Conservation (phyloP, 495 filamentous ascomycete genomes). For the Neurospora discreta region DNA sequence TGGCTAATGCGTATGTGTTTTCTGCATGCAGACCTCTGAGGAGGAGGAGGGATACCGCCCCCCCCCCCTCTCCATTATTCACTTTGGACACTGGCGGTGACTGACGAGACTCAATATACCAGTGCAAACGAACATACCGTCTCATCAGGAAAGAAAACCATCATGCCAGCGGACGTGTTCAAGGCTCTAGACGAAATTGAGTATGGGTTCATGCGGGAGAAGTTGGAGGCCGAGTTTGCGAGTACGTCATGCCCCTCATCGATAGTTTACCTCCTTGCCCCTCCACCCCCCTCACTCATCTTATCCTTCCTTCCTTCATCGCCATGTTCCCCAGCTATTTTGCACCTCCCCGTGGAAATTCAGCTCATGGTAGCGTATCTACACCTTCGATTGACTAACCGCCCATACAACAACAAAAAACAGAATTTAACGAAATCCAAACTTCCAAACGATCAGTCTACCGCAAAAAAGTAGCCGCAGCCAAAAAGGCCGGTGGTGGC, state of each 20-base stretch:
- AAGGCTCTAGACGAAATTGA: constrained; percentile 73
- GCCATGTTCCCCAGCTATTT: background rate
- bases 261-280: too few species aligned
- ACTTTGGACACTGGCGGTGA: background rate
- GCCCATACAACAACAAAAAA: background rate
- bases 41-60: background rate
- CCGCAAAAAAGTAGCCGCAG: constrained; percentile 37
- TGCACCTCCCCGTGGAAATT: background rate
- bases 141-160: constrained; percentile 65
- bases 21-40: background rate
- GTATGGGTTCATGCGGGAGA: constrained; percentile 62
- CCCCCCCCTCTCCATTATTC: background rate
- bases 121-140: constrained; percentile 71
- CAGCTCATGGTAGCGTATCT: background rate
- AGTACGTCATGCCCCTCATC: constrained; percentile 29
- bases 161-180: constrained; percentile 75
- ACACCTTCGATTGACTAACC: background rate
- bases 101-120: background rate
- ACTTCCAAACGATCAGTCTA: constrained; percentile 40
- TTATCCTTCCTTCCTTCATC: background rate
- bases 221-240: constrained; percentile 51
- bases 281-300: too few species aligned
- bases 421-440: constrained; percentile 44
- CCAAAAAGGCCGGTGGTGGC: constrained; percentile 23
- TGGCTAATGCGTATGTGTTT: constrained; percentile 63